Conservation (phyloP, 1,284 basidiomycete genomes). For the Malassezia sp. region DNA sequence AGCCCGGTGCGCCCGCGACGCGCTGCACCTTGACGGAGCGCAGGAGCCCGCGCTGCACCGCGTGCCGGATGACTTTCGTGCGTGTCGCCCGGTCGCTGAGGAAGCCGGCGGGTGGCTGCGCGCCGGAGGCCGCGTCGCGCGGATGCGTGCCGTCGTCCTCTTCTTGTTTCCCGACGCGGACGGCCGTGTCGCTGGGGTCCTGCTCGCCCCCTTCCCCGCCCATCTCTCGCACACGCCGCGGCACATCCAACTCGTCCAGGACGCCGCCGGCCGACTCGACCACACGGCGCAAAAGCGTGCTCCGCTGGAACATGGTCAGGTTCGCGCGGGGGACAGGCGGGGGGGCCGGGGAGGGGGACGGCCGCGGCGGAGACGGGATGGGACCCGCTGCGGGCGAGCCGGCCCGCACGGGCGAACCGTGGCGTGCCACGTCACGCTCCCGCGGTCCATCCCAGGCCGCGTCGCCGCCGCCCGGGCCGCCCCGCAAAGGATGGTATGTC, state of each 20-base stretch:
- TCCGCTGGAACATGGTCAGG: conserved; percentile 15
- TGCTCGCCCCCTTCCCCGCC: too few species aligned
- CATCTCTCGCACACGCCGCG: conserved; percentile 2
- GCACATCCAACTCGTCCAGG: conserved; percentile 12
- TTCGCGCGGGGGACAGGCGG: conserved; percentile 6
- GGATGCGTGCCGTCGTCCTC: not conserved
- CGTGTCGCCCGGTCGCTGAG: conserved; percentile 13
- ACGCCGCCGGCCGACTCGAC: conserved; percentile 7
- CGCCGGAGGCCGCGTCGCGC: not conserved
- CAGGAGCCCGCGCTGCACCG: conserved; percentile 9
- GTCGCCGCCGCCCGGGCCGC: not conserved
- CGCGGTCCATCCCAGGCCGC: not conserved
- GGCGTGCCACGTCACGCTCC: not conserved
- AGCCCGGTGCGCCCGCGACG: too few species aligned
- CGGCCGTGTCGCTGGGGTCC: too few species aligned
- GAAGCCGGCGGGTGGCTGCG: not conserved
- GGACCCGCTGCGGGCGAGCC: not conserved
- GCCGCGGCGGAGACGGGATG: not conserved
- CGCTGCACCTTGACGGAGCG: conserved; percentile 6
- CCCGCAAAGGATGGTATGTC: too few species aligned
- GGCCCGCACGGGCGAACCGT: too few species aligned
- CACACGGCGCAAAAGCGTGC: not conserved
- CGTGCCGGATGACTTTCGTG: conserved; percentile 3
- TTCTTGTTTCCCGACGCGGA: not conserved
- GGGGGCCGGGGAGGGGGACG: not conserved